Evolutionary conservation across 73 alveolate genomes (phyloP), one percentile per base, ranked within the genome.

Genomic region (Blepharisma stoltei): DNA sequence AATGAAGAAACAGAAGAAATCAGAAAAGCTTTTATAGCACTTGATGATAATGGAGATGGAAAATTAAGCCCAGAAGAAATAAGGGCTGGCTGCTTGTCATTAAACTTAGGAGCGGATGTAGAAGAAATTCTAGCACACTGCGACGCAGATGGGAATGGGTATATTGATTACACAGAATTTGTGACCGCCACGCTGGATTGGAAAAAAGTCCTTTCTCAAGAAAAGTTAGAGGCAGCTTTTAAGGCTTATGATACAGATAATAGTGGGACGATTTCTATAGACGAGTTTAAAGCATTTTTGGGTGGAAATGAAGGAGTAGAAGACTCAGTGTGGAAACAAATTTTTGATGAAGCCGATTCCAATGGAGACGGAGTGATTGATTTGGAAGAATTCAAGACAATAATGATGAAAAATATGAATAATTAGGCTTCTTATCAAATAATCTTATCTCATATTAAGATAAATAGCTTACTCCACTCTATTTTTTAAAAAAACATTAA

Each of bases 241-340:
- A 92, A 89, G 77, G 88, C 86, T 25, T 92, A 89, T 77, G 98
- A 92, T 81, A 86, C 89, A 27, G 94, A 89, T 66, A 84, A 88
- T 48, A 84, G 87, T 54, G 98, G 93, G 21, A 78, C 69, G 55
- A 88, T 92, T 32, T 87, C 96, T 32, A 71, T 78, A 6, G 87
- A 81, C 44, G 91, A 86, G 83, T 88, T 89, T 47, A 60, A 77
- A 43, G 86, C 83, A 21, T 90, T 86, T 0, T 50, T 86, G 89
- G 84, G 77, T 69, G 83, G 71, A 71, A 76, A 81, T 55, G 93
- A 82, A 69, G 85, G 83, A 55, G 86, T 86, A 0, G 70, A 94
- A 32, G 85, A 78, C 45, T 81, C 78, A 44, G 95, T 89, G 81
- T 70, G 89, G 38, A 73, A 75, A 50, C 84, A 83, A 23, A 83